A percentile compares a stretch with the other conserved stretches of the same genome.
phyloP scores from a whole-genome alignment of 495 filamentous ascomycete species.

The Lepraria neglecta region DNA sequence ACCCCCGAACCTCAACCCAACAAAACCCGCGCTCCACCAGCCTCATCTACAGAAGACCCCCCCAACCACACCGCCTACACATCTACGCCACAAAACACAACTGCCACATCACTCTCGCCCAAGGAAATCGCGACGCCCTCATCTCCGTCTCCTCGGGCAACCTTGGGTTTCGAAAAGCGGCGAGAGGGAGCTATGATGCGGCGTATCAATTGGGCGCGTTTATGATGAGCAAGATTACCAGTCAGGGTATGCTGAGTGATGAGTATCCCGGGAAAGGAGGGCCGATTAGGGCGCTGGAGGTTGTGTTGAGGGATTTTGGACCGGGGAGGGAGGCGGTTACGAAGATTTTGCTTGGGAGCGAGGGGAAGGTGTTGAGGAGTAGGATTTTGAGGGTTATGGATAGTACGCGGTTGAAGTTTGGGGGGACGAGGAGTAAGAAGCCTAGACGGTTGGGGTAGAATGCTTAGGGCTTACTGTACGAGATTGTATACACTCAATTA shows the following conservation, averaged over 20 bases:
- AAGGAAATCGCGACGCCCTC: constrained; percentile 68
- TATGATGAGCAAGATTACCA: constrained; percentile 69
- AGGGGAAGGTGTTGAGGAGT: constrained; percentile 65
- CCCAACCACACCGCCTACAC: constrained; percentile 72
- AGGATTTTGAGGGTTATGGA: constrained; percentile 73
- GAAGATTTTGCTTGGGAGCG: constrained; percentile 79
- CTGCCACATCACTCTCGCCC: constrained; percentile 80
- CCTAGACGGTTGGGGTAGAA: constrained; percentile 72
- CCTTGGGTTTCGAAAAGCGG: constrained; percentile 75
- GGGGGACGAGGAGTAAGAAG: constrained; percentile 78
- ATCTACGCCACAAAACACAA: constrained; percentile 86
- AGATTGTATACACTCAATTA: no score
- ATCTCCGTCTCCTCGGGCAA: constrained; percentile 74
- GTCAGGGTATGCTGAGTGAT: constrained; percentile 57
- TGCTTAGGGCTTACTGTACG: no score
- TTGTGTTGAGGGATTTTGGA: constrained; percentile 78
- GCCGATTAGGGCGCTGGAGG: constrained; percentile 51
- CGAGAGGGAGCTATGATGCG: constrained; percentile 78
- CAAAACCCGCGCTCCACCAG: constrained; percentile 13
- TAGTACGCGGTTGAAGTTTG: constrained; percentile 85
- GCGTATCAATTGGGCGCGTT: constrained; percentile 82
- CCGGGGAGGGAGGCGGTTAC: constrained; percentile 76
- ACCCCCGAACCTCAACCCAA: not conserved
- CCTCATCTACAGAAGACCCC: constrained; percentile 32
- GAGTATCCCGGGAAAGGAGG: constrained; percentile 15